These are phyloP conservation scores for Fusarium sp. DNA, from an alignment of 2,329 filamentous ascomycete species.

Conservation along the genomic window DNA sequence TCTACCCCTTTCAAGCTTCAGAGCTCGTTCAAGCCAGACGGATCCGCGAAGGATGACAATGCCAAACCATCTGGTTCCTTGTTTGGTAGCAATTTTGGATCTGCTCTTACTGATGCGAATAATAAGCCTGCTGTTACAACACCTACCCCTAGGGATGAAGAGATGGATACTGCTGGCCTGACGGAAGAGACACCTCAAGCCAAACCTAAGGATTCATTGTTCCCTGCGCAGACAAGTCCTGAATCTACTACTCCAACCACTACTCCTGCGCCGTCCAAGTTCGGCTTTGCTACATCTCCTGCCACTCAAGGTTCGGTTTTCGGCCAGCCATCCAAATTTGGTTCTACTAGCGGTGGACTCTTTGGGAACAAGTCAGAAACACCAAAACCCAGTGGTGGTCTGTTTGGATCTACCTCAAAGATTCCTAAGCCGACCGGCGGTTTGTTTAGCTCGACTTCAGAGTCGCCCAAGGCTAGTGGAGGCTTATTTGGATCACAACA, in stretches of 20 bases:
- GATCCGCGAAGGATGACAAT: slow-evolving; percentile 71
- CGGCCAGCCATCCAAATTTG: slow-evolving; percentile 54
- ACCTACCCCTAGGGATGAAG: slow-evolving; percentile 63
- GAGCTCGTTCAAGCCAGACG: slow-evolving; percentile 77
- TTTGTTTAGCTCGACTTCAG: slow-evolving; percentile 48
- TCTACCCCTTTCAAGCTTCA: slow-evolving; percentile 76
- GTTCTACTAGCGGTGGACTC: slow-evolving; percentile 46
- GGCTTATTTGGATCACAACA: slow-evolving; percentile 45
- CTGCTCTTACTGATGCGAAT: slow-evolving; percentile 67
- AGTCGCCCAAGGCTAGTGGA: slow-evolving; percentile 49
- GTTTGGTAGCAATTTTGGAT: slow-evolving; percentile 75
- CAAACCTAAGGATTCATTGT: slow-evolving; percentile 54
- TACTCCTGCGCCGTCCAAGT: slow-evolving; percentile 66
- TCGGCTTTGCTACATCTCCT: slow-evolving; percentile 58
- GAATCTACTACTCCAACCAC: slow-evolving; percentile 66
- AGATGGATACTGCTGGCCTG: slow-evolving; percentile 63
- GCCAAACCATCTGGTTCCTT: slow-evolving; percentile 65
- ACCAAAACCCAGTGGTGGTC: slow-evolving; percentile 45
- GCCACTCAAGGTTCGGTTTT: slow-evolving; percentile 54
- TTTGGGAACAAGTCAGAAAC: slow-evolving; percentile 51
- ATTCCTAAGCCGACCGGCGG: slow-evolving; percentile 37
- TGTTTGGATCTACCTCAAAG: slow-evolving; percentile 47
- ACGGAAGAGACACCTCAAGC: slow-evolving; percentile 56
- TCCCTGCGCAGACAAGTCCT: slow-evolving; percentile 47
- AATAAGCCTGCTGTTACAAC: slow-evolving; percentile 56